Evolutionary conservation across 306 rosid genomes (phyloP).

Genomic region (Senna siamea): DNA sequence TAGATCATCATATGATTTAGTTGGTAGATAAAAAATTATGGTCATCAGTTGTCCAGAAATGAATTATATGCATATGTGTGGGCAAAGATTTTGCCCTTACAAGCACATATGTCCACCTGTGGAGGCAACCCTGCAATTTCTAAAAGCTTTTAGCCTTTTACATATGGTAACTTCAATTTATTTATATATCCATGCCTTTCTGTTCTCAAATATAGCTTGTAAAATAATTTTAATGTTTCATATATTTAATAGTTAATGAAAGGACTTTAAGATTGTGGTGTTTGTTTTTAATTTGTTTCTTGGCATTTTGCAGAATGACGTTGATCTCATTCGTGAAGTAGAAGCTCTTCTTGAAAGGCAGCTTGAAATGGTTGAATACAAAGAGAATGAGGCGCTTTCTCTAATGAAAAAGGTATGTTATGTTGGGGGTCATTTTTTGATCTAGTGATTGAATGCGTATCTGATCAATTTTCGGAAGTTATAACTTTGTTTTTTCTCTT

Average conservation of each 20-base stretch:
- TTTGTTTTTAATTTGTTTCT: constrained; percentile 31
- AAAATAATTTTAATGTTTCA: background rate
- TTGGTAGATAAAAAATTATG: background rate
- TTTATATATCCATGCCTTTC: background rate
- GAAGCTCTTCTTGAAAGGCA: constrained; percentile 68
- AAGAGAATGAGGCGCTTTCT: constrained; percentile 74
- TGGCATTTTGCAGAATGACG: constrained; percentile 65
- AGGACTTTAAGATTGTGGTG: constrained; percentile 25
- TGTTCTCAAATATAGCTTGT: background rate
- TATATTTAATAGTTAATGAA: background rate
- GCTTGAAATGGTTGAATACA: constrained; percentile 69
- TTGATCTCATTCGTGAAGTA: constrained; percentile 69
- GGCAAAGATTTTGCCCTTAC: background rate
- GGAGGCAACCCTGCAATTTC: background rate
- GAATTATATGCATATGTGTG: background rate
- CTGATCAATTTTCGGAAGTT: background rate
- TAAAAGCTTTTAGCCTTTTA: background rate
- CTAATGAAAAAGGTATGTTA: constrained; percentile 60
- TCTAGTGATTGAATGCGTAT: background rate
- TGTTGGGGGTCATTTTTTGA: background rate
- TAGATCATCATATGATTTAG: background rate
- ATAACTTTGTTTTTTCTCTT: background rate
- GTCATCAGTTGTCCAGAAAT: background rate
- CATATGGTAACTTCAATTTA: background rate
- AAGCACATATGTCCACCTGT: background rate